A percentile compares a stretch with the other conserved stretches of the same genome.
phyloP scores from a whole-genome alignment of 768 basidiomycete genomes.

The Lactarius tabidus region DNA sequence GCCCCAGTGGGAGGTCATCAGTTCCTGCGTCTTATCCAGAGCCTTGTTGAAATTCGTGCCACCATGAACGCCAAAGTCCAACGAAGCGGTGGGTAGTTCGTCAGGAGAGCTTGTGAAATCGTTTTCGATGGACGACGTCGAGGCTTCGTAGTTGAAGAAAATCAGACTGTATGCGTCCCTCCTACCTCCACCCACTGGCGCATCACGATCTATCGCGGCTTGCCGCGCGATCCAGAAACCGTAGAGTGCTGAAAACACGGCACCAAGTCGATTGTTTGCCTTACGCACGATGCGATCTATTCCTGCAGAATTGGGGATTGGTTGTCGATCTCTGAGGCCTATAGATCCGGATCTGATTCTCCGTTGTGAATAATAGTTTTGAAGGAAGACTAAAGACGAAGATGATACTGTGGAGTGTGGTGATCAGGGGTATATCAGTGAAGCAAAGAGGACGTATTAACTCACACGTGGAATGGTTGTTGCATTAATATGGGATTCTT shows the following conservation, averaged over 20 bases:
- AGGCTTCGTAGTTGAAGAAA: slow-evolving; percentile 38
- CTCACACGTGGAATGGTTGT: slow-evolving; percentile 58
- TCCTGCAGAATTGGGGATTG: slow-evolving; percentile 43
- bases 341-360: slow-evolving; percentile 49
- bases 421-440: too few relatives aligned
- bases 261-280: slow-evolving; percentile 50
- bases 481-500: slow-evolving; percentile 45
- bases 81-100: slow-evolving; percentile 38
- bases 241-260: slow-evolving; percentile 51
- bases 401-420: slow-evolving; percentile 38
- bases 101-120: slow-evolving; percentile 45
- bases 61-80: slow-evolving; percentile 33
- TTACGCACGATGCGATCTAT: too few relatives aligned
- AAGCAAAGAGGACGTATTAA: slow-evolving; percentile 8
- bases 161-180: slow-evolving; percentile 55
- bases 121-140: slow-evolving; percentile 36
- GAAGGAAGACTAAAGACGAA: slow-evolving; percentile 33
- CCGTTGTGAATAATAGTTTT: neutral
- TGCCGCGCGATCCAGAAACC: slow-evolving; percentile 53
- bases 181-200: slow-evolving; percentile 31
- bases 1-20: slow-evolving; percentile 48
- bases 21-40: too few relatives aligned
- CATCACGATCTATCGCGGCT: slow-evolving; percentile 32
- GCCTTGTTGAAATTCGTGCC: slow-evolving; percentile 47
- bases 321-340: slow-evolving; percentile 37